A percentile compares a stretch with the other conserved stretches of the same genome.
Conservation (phyloP, 1,139 yeast species). For the Yamadazyma friedrichii region DNA sequence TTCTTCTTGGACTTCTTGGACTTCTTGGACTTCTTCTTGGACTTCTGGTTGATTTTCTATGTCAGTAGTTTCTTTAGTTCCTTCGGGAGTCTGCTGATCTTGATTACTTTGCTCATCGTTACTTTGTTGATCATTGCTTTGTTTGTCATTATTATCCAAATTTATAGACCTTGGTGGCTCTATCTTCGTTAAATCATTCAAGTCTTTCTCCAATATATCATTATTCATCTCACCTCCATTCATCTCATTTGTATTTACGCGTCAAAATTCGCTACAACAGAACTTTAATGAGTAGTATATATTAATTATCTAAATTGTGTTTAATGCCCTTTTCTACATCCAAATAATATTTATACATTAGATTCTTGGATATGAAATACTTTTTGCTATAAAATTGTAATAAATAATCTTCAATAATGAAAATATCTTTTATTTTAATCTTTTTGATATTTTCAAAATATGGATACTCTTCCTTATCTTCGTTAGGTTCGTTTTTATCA, state of each 20-base stretch:
- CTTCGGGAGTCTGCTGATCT: no score
- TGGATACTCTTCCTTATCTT: background rate
- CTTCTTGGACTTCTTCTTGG: no score
- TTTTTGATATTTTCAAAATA: constrained; percentile 1
- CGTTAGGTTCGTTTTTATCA: constrained; percentile 2
- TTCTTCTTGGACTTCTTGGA: no score
- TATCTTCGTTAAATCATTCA: background rate
- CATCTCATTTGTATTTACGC: background rate
- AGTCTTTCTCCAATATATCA: background rate
- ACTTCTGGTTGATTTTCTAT: no score
- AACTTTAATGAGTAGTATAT: constrained; percentile 5
- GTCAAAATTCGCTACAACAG: no score
- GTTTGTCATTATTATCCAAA: no score
- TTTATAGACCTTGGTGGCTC: no score
- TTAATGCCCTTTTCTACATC: constrained; percentile 2
- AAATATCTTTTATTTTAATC: constrained; percentile 9
- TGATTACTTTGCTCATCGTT: no score
- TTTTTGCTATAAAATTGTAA: constrained; percentile 11
- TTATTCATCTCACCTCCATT: background rate
- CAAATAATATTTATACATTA: constrained; percentile 4
- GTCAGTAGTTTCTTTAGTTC: no score
- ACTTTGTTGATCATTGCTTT: no score
- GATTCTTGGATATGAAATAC: constrained; percentile 6
- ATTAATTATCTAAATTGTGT: constrained; percentile 1
- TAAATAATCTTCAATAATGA: constrained; percentile 14